Evolutionary conservation across 352 stramenopile genomes (phyloP).

Genomic region (Globisporangium apiculatum): DNA sequence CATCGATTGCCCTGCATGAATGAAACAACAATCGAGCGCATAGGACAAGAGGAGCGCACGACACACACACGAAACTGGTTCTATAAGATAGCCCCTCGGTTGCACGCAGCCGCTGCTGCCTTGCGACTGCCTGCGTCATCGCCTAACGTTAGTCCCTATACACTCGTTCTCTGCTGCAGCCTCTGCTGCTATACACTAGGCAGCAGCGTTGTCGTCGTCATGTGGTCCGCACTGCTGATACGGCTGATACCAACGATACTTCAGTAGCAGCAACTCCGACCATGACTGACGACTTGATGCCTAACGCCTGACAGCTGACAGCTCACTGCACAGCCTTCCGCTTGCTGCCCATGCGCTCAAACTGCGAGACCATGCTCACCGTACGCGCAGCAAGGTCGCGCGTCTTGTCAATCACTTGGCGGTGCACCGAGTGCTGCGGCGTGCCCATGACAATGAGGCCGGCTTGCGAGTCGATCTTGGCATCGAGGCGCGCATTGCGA

Average conservation of each 20-base stretch:
- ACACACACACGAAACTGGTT: constrained; percentile 13
- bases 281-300: too few species aligned
- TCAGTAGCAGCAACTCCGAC: too few species aligned
- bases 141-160: constrained; percentile 12
- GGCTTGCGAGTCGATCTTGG: constrained; percentile 97
- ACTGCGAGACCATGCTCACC: constrained; percentile 82
- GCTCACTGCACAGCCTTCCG: constrained; percentile 61
- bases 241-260: constrained; percentile 3
- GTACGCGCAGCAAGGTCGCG: constrained; percentile 93
- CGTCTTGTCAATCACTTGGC: constrained; percentile 97
- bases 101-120: too few species aligned
- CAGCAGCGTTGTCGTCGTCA: too few species aligned
- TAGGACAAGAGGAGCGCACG: background rate
- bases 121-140: constrained; percentile 1
- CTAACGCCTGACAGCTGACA: too few species aligned
- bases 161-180: background rate
- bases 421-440: constrained; percentile 90
- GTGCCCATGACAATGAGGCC: constrained; percentile 97
- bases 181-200: too few species aligned
- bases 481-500: constrained; percentile 93
- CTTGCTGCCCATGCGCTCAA: constrained; percentile 79
- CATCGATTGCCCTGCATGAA: too few species aligned
- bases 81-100: constrained; percentile 10
- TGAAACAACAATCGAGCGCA: too few species aligned
- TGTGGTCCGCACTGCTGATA: constrained; percentile 3